phyloP scores from a whole-genome alignment of 257 asterid species.

The Ballota nigra region DNA sequence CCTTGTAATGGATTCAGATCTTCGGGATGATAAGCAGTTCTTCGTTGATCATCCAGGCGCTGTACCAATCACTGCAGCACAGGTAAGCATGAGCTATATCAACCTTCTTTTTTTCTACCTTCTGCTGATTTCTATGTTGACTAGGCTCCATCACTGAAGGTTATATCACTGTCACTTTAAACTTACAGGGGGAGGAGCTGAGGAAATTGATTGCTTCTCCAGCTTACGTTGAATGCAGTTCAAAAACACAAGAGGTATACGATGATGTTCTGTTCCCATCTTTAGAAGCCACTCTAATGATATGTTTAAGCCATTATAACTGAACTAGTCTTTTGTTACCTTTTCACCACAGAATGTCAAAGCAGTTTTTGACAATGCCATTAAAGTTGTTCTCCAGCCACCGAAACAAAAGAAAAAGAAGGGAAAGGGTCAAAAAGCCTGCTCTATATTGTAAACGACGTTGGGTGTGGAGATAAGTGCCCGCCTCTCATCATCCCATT shows the following conservation, averaged over 20 bases:
- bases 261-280: conserved; percentile 2
- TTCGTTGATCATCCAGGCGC: conserved; percentile 91
- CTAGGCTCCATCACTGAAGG: neutral
- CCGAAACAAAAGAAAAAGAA: conserved; percentile 69
- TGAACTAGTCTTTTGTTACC: neutral
- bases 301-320: neutral
- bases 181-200: conserved; percentile 69
- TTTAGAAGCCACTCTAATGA: neutral
- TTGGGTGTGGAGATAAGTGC: conserved; percentile 28
- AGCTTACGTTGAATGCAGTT: conserved; percentile 75
- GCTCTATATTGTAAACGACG: conserved; percentile 73
- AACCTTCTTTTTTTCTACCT: neutral
- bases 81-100: conserved; percentile 44
- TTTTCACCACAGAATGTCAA: conserved; percentile 44
- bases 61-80: conserved; percentile 83
- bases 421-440: conserved; percentile 55
- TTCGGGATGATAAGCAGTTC: conserved; percentile 95
- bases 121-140: conserved; percentile 3
- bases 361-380: conserved; percentile 60
- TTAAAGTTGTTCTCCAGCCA: conserved; percentile 67
- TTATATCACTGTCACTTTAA: conserved; percentile 20
- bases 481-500: conserved; percentile 19
- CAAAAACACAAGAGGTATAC: conserved; percentile 70
- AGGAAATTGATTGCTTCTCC: conserved; percentile 60
- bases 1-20: conserved; percentile 55